Evolutionary conservation across 805 yeast species (phyloP), one percentile per base, ranked within the genome.

Genomic region (Dipodascus geniculatus): DNA sequence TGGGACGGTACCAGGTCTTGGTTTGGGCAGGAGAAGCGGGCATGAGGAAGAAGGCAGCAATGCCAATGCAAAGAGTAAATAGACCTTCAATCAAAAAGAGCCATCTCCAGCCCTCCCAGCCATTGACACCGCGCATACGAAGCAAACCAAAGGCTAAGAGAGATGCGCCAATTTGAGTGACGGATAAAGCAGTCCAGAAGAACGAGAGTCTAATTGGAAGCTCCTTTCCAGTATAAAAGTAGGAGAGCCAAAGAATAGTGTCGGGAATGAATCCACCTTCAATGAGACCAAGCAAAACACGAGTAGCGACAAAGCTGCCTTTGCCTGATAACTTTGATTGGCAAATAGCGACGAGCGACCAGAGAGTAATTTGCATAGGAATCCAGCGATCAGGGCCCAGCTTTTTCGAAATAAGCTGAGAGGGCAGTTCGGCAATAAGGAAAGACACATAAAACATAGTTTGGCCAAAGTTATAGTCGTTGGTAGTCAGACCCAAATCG

Each of bases 201-300:
- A 74, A 74, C 0, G 85, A 76, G 24, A 82, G 67, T 53, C 88
- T 69, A 22, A 79, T 64, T 1, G 85, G 73, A 17, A 83, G 69
- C 64, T 84, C 88, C 24, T 71, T 64, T 28, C 76, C 62, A 8
- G 80, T 83, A 68, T 78, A 84, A 66, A 82, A 83, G 65, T 82
- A 83, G 1, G 83, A 76, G 65, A 83, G 68, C 80, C 83, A 83
- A 50, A 82, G 67, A 53, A 78, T 74, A 33, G 77, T 67, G 59
- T 82, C 87, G 33, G 85, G 82, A 53, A 84, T 82, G 55, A 82
- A 82, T 0, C 88, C 87, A 54, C 87, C 87, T 63, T 83, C 82
- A n/a, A 78, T 66, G 4, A 75, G 61, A 1, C 84, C 87, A 48
- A 81, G 61, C 3, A 80, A 68, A 1, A 75, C 76, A 55, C 86